A percentile compares a stretch with the other conserved stretches of the same genome.
phyloP scores from a whole-genome alignment of 1,284 basidiomycete species.

The Papiliotrema fonsecae region DNA sequence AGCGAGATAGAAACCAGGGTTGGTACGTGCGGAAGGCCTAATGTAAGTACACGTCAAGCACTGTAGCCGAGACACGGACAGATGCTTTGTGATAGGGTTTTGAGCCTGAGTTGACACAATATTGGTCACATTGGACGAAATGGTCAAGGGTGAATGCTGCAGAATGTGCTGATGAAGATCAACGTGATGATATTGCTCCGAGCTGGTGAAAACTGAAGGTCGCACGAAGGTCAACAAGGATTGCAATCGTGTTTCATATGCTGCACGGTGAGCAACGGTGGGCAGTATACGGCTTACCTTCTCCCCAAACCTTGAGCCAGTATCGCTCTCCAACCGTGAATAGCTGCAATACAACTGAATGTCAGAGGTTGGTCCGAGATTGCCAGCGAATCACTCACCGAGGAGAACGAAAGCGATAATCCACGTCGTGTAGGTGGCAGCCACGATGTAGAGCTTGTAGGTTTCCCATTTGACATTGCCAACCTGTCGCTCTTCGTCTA shows the following conservation, averaged over 20 bases:
- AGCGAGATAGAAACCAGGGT: slow-evolving; percentile 48
- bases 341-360: slow-evolving; percentile 50
- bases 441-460: slow-evolving; percentile 67
- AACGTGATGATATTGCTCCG: slow-evolving; percentile 13
- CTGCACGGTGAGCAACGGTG: slow-evolving; percentile 9
- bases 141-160: slow-evolving; percentile 13
- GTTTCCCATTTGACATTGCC: slow-evolving; percentile 74
- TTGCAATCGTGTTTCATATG: slow-evolving; percentile 25
- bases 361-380: slow-evolving; percentile 13
- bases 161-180: slow-evolving; percentile 26
- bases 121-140: neutral
- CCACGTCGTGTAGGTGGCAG: slow-evolving; percentile 46
- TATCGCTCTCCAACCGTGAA: slow-evolving; percentile 51
- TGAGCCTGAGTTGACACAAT: neutral
- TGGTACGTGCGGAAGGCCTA: slow-evolving; percentile 45
- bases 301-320: slow-evolving; percentile 65
- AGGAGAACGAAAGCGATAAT: slow-evolving; percentile 33
- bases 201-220: slow-evolving; percentile 9
- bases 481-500: slow-evolving; percentile 56
- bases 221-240: slow-evolving; percentile 19
- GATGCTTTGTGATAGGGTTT: neutral
- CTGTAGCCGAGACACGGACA: neutral
- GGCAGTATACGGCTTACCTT: slow-evolving; percentile 25
- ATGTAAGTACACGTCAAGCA: slow-evolving; percentile 1
- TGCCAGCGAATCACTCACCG: slow-evolving; percentile 12